A percentile compares a stretch with the other conserved stretches of the same genome.
These are phyloP conservation scores for Escovopsis weberi DNA, from an alignment of 2,329 filamentous ascomycete genomes.

Conservation along the genomic window DNA sequence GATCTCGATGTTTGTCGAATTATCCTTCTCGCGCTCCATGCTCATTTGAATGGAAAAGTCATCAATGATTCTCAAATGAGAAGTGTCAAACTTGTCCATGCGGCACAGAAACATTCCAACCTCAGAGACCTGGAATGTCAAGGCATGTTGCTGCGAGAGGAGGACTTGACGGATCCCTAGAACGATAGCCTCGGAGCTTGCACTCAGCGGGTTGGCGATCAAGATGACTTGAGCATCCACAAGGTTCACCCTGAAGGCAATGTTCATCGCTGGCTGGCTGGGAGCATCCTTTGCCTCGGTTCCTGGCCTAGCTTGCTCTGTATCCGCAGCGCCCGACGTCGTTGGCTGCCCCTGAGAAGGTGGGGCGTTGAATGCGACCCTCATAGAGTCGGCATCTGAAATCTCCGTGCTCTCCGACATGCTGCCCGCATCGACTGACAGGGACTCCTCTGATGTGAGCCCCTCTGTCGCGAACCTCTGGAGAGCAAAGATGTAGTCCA, in stretches of 20 bases:
- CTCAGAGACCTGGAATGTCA: conserved; percentile 85
- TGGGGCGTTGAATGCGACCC: conserved; percentile 25
- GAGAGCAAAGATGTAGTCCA: conserved; percentile 89
- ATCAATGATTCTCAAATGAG: conserved; percentile 80
- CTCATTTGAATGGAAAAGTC: conserved; percentile 89
- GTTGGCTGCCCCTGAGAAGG: conserved; percentile 14
- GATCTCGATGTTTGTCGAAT: conserved; percentile 65
- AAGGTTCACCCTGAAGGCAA: conserved; percentile 84
- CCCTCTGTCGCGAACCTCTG: conserved; percentile 69
- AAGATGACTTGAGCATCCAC: conserved; percentile 94
- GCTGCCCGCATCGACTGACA: conserved; percentile 35
- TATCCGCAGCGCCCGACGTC: conserved; percentile 2
- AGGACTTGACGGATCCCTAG: conserved; percentile 87
- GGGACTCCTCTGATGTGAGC: conserved; percentile 44
- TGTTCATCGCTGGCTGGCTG: conserved; percentile 38
- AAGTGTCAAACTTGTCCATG: conserved; percentile 95
- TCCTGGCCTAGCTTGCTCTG: conserved; percentile 5
- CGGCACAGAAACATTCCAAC: conserved; percentile 97
- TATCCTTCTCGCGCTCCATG: conserved; percentile 54
- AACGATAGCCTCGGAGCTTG: conserved; percentile 90
- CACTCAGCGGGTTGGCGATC: conserved; percentile 82
- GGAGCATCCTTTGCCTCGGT: conserved; percentile 6
- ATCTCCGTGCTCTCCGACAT: conserved; percentile 42
- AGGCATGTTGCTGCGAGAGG: conserved; percentile 82
- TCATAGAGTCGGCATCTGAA: conserved; percentile 45